These are phyloP conservation scores for Colletotrichum endophyticum DNA, from an alignment of 2,329 filamentous ascomycete species.

Conservation along the genomic window DNA sequence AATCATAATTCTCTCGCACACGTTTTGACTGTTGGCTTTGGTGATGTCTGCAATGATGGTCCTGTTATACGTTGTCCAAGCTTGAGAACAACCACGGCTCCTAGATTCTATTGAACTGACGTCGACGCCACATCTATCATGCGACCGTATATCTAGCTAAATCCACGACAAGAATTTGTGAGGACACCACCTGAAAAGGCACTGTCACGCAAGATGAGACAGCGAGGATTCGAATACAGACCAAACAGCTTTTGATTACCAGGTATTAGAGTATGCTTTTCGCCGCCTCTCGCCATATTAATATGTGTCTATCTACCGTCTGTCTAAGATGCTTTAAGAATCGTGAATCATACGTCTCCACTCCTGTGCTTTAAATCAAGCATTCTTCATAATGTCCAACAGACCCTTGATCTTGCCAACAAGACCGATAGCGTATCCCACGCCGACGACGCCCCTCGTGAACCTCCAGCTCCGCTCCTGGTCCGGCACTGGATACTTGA, in stretches of 20 bases:
- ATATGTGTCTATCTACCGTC: not conserved
- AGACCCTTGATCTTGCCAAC: slow-evolving; percentile 44
- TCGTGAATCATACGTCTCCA: not conserved
- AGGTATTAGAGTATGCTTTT: not conserved
- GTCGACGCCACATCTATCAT: not conserved
- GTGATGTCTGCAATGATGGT: not conserved
- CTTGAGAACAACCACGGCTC: not conserved
- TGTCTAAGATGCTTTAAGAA: not conserved
- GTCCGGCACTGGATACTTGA: slow-evolving; percentile 80
- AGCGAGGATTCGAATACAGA: not conserved
- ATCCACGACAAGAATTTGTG: not conserved
- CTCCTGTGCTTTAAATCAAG: slow-evolving; percentile 24
- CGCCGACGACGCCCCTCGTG: slow-evolving; percentile 62
- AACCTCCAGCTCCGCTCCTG: slow-evolving; percentile 70
- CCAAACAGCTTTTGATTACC: not conserved
- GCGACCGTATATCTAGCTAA: not conserved
- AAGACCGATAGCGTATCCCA: slow-evolving; percentile 59
- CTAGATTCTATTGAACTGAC: not conserved
- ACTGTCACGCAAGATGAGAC: not conserved
- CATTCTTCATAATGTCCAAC: slow-evolving; percentile 46
- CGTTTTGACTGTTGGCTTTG: not conserved
- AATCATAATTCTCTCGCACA: not conserved
- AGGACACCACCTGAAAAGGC: not conserved
- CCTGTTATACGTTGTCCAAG: not conserved
- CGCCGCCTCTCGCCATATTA: not conserved